A percentile compares a stretch with the other conserved stretches of the same genome.
Evolutionary conservation across 2,329 filamentous ascomycete genomes (phyloP).

Genomic region (Geosmithia flava): DNA sequence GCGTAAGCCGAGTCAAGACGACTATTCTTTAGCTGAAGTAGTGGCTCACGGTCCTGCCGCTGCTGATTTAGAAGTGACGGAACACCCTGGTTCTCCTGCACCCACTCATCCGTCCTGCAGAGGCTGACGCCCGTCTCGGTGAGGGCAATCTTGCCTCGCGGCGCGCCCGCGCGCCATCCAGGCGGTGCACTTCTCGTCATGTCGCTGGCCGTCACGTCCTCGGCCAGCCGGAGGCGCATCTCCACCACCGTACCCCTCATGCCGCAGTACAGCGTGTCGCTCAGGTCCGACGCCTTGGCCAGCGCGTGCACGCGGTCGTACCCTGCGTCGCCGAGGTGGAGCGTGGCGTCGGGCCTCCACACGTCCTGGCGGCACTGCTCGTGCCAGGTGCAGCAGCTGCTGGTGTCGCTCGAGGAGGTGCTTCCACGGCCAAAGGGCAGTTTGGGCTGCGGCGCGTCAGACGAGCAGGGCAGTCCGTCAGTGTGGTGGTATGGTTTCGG

Average conservation of each 20-base stretch:
- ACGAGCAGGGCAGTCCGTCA: conserved; percentile 30
- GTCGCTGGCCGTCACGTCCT: conserved; percentile 6
- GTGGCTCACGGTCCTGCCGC: neutral
- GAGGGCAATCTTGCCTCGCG: conserved; percentile 10
- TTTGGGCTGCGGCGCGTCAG: conserved; percentile 19
- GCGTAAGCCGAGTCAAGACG: neutral
- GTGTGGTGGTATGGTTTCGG: conserved; percentile 34
- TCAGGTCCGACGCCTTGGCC: conserved; percentile 30
- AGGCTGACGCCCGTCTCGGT: conserved; percentile 17
- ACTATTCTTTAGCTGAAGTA: neutral
- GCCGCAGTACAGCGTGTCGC: conserved; percentile 36
- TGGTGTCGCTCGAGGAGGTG: conserved; percentile 20
- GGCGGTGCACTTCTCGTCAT: conserved; percentile 6
- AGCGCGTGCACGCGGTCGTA: conserved; percentile 30
- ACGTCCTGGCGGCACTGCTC: conserved; percentile 24
- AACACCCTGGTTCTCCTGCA: neutral
- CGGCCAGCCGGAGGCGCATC: conserved; percentile 16
- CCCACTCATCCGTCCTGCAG: conserved; percentile 1
- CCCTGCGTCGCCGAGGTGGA: conserved; percentile 25
- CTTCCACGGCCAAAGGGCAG: conserved; percentile 13
- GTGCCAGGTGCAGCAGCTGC: conserved; percentile 34
- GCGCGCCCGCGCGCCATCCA: conserved; percentile 10
- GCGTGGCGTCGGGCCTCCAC: conserved; percentile 35
- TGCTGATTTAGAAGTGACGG: neutral
- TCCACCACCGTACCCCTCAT: conserved; percentile 34